Percentiles rank a stretch among this genome's conserved stretches.
phyloP scores from a whole-genome alignment of 2,329 filamentous ascomycete species.

The Cercospora sp. region DNA sequence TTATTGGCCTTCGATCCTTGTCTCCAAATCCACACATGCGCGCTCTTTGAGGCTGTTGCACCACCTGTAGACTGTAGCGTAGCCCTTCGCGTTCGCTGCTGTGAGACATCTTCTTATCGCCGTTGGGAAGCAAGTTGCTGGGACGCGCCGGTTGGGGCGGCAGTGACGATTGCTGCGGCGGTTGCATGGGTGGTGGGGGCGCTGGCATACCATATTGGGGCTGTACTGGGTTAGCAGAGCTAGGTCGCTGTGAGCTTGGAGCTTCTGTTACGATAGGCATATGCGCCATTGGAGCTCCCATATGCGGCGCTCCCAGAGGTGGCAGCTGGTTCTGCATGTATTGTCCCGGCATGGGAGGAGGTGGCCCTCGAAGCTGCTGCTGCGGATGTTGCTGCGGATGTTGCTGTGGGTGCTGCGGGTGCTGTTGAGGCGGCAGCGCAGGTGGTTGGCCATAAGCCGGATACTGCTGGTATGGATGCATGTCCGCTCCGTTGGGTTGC shows the following conservation, averaged over 20 bases:
- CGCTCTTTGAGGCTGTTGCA: conserved; percentile 88
- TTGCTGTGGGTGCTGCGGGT: conserved; percentile 20
- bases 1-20: conserved; percentile 96
- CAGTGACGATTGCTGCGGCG: conserved; percentile 22
- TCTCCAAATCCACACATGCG: conserved; percentile 99
- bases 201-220: conserved; percentile 21
- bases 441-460: conserved; percentile 23
- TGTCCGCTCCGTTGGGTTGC: conserved; percentile 25
- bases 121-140: conserved; percentile 10
- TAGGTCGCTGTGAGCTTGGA: conserved; percentile 22
- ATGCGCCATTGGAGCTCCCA: conserved; percentile 18
- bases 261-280: conserved; percentile 23
- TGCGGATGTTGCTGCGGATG: conserved; percentile 27
- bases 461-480: conserved; percentile 31
- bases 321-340: conserved; percentile 32
- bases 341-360: conserved; percentile 11
- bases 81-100: conserved; percentile 26
- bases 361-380: conserved; percentile 19
- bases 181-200: conserved; percentile 22
- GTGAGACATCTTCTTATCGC: conserved; percentile 25
- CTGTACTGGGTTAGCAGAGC: conserved; percentile 28
- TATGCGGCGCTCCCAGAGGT: conserved; percentile 24
- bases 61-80: conserved; percentile 54
- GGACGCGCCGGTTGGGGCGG: conserved; percentile 21
- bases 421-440: conserved; percentile 21